Conservation (phyloP, 306 rosid genomes). For the Psophocarpus tetragonolobus region DNA sequence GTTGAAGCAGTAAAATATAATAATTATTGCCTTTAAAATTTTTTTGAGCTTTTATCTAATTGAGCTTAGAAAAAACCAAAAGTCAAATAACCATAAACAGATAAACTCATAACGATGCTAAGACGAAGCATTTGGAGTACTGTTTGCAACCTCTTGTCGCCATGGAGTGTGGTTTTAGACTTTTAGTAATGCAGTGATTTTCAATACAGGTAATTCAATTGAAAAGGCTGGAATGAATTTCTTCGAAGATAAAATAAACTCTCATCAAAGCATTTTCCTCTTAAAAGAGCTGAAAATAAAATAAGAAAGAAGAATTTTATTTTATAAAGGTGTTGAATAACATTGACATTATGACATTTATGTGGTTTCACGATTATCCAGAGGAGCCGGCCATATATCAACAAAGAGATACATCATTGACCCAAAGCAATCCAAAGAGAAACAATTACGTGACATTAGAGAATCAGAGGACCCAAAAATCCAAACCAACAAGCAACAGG, state of each 20-base stretch:
- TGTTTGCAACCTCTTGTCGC: neutral
- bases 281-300: neutral
- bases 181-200: neutral
- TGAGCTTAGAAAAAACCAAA: neutral
- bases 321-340: neutral
- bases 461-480: slow-evolving; percentile 25
- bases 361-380: slow-evolving; percentile 29
- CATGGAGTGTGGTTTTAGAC: neutral
- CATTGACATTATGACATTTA: neutral
- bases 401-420: neutral
- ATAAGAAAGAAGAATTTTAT: neutral
- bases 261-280: neutral
- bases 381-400: slow-evolving; percentile 33
- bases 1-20: neutral
- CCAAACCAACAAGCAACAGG: slow-evolving; percentile 22
- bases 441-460: neutral
- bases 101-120: neutral
- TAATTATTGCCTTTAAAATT: neutral
- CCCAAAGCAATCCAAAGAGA: slow-evolving; percentile 28
- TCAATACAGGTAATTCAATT: neutral
- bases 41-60: neutral
- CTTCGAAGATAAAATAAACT: neutral
- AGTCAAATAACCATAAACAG: neutral
- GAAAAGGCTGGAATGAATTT: neutral
- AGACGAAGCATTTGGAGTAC: neutral